These are phyloP conservation scores for Boletus rufocinnamomeus DNA, from an alignment of 768 basidiomycete genomes.

Conservation along the genomic window DNA sequence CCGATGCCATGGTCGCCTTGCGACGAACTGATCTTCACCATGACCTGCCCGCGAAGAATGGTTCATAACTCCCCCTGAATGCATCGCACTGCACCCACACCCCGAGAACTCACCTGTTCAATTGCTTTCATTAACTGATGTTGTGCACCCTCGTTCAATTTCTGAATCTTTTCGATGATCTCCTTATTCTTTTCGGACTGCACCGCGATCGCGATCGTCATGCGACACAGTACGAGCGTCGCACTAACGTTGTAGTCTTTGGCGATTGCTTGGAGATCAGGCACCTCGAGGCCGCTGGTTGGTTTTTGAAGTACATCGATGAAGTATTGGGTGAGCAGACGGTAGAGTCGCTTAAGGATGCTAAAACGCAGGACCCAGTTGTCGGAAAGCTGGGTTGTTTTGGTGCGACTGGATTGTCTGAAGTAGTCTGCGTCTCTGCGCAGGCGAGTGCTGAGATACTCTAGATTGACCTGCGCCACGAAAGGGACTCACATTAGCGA, in stretches of 20 bases:
- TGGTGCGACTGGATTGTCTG: slow-evolving; percentile 56
- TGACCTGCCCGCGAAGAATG: slow-evolving; percentile 50
- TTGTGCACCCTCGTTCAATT: slow-evolving; percentile 79
- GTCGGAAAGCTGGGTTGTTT: slow-evolving; percentile 65
- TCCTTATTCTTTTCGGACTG: slow-evolving; percentile 88
- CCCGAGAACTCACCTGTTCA: slow-evolving; percentile 67
- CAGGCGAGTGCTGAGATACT: slow-evolving; percentile 11
- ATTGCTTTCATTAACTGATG: slow-evolving; percentile 92
- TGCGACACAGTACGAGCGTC: slow-evolving; percentile 72
- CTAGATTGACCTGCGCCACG: not conserved
- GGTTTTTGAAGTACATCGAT: slow-evolving; percentile 82
- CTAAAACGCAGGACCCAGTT: slow-evolving; percentile 91
- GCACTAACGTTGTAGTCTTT: slow-evolving; percentile 69
- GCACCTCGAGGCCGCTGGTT: slow-evolving; percentile 76
- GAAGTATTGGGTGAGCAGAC: slow-evolving; percentile 88
- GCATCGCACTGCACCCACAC: not conserved
- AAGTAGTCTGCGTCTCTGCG: slow-evolving; percentile 80
- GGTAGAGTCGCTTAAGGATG: slow-evolving; percentile 80
- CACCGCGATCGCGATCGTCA: slow-evolving; percentile 84
- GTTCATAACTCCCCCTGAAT: slow-evolving; percentile 4
- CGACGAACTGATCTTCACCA: slow-evolving; percentile 65
- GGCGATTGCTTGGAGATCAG: slow-evolving; percentile 83
- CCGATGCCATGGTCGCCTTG: slow-evolving; percentile 49
- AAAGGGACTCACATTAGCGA: slow-evolving; percentile 62
- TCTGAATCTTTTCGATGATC: slow-evolving; percentile 88